Evolutionary conservation across 2,329 filamentous ascomycete species (phyloP), one percentile per base, ranked within the genome.

Genomic region (Xylariaceae sp.): DNA sequence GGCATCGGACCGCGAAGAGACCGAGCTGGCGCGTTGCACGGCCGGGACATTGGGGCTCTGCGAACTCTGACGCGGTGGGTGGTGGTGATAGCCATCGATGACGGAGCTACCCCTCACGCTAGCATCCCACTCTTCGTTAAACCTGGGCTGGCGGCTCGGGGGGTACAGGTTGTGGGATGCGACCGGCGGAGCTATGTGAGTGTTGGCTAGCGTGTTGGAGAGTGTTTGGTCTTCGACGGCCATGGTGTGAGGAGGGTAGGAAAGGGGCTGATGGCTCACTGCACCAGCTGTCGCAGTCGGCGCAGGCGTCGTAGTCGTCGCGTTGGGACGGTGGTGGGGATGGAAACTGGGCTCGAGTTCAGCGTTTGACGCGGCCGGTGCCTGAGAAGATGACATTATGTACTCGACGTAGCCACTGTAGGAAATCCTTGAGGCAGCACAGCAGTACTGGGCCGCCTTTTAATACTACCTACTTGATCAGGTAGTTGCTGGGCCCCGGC

Each of bases 91-190:
- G 34, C 68, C 71, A 53, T 78, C 74, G 44, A 80, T 56, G 41
- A 84, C 70, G 26, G 81, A 84, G 52, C 76, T 76, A 32, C 79
- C 81, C 47, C 81, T 75, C 53, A 78, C 78, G 53, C 73, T 78
- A 35, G 76, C 78, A 63, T 85, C 81, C 71, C 82, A 85, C 66
- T 83, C 77, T 59, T 87, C 81, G 50, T 74, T 79, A 54, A 85
- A 83, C 51, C 70, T 76, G 45, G 77, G 70, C 31, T 59, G 57
- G 24, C 44, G 58, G 48, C 40, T 50, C n/a, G 46, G 34, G 21
- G 33, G 31, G 34, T 53, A 47, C 16, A 50, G 38, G 31, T 41
- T 48, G 32, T 51, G 52, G 41, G 49, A n/a, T 17, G 37, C 50
- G 17, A 48, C 44, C 14, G 54, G 50, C 17, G 59, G 54, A 21